Percentiles rank a stretch among this genome's conserved stretches.
These are phyloP conservation scores for Chlamydomonas incerta DNA, from an alignment of 139 green algal genomes.

Conservation along the genomic window DNA sequence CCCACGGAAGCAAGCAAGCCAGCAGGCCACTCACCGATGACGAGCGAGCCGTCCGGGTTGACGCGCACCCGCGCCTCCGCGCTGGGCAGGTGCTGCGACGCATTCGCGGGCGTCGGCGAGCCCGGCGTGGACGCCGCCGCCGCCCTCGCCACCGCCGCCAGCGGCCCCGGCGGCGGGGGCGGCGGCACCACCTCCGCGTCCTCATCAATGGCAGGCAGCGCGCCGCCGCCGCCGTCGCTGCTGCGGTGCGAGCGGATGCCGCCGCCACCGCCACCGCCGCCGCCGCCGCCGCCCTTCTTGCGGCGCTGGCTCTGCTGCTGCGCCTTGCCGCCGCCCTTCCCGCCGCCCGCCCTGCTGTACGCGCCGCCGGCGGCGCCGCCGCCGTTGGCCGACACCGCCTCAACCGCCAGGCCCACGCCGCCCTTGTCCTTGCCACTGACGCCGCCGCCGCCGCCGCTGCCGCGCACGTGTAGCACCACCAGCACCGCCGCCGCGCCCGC, in stretches of 20 bases:
- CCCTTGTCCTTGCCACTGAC: neutral
- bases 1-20: too few relatives aligned
- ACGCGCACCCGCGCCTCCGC: slow-evolving; percentile 33
- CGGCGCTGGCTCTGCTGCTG: neutral
- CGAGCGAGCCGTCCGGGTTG: slow-evolving; percentile 4
- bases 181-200: neutral
- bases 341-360: neutral
- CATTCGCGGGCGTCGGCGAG: too few relatives aligned
- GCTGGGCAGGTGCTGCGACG: slow-evolving; percentile 10
- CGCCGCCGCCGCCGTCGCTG: neutral
- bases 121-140: neutral
- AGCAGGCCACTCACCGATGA: slow-evolving; percentile 23
- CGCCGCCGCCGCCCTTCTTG: neutral
- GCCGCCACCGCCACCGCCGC: neutral
- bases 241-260: neutral
- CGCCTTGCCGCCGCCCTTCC: neutral
- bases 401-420: neutral
- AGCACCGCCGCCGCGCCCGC: slow-evolving; percentile 14
- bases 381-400: neutral
- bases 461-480: slow-evolving; percentile 24
- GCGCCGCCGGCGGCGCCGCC: neutral
- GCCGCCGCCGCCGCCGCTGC: neutral
- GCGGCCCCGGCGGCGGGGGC: too few relatives aligned
- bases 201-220: neutral
- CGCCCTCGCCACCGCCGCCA: neutral